These are phyloP conservation scores for Botrytis fragariae DNA, from an alignment of 2,329 filamentous ascomycete species.

Conservation along the genomic window DNA sequence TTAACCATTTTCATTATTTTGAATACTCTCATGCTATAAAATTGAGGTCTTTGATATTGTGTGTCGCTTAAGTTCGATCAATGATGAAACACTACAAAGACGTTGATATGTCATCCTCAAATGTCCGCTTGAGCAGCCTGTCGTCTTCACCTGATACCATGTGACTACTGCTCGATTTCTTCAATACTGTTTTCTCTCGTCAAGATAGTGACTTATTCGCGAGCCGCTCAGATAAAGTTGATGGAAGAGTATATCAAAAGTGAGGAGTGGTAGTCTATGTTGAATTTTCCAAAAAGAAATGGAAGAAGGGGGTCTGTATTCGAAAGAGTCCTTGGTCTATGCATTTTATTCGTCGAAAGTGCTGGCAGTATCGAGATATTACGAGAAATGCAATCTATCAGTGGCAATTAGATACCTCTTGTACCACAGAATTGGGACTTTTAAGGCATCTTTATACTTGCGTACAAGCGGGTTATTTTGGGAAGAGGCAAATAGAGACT, in stretches of 20 bases:
- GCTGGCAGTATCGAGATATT: neutral
- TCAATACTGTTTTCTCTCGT: neutral
- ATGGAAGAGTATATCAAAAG: neutral
- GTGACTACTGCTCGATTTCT: too few relatives aligned
- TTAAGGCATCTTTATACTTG: neutral
- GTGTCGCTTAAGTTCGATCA: neutral
- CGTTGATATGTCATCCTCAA: neutral
- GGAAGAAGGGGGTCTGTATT: fast-evolving
- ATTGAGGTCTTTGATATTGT: neutral
- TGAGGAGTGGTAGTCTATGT: neutral
- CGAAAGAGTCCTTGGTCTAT: neutral
- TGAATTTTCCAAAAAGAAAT: neutral
- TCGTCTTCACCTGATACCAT: neutral
- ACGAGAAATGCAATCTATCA: neutral
- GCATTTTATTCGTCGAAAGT: neutral
- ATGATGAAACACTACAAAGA: neutral
- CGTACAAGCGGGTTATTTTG: neutral
- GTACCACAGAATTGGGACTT: neutral
- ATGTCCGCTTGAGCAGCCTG: neutral
- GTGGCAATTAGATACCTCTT: neutral
- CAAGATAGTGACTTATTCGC: neutral
- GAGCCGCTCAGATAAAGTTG: neutral
- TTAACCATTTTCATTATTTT: too few relatives aligned
- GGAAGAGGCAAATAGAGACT: neutral
- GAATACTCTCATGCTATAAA: neutral